Percentiles rank a stretch among this genome's conserved stretches.
phyloP scores from a whole-genome alignment of 495 filamentous ascomycete species.

The Durotheca rogersii region DNA sequence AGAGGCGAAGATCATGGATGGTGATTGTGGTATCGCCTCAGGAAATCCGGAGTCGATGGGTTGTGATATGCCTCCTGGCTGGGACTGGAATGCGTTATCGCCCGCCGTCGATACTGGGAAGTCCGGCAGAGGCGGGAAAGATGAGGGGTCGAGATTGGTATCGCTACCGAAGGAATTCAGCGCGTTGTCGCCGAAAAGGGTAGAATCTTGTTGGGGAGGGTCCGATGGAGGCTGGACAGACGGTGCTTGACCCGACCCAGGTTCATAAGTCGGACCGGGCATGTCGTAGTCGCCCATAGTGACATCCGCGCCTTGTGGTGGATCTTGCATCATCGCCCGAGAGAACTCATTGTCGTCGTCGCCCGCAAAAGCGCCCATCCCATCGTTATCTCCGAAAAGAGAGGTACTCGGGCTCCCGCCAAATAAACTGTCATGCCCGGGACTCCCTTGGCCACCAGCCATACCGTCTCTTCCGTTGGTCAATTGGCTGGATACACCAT shows the following conservation, averaged over 20 bases:
- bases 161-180: conserved; percentile 16
- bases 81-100: conserved; percentile 13
- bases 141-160: conserved; percentile 15
- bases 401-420: conserved; percentile 56
- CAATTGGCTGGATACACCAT: conserved; percentile 22
- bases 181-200: conserved; percentile 14
- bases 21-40: conserved; percentile 27
- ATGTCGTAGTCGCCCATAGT: conserved; percentile 35
- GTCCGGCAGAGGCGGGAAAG: conserved; percentile 24
- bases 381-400: conserved; percentile 59
- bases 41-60: not conserved
- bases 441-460: conserved; percentile 58
- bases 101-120: conserved; percentile 4
- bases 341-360: conserved; percentile 90
- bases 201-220: conserved; percentile 8
- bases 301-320: conserved; percentile 42
- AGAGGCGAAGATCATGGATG: conserved; percentile 34
- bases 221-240: conserved; percentile 19
- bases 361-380: conserved; percentile 62
- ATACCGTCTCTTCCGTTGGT: conserved; percentile 30
- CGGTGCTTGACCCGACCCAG: conserved; percentile 19
- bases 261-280: conserved; percentile 26
- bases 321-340: conserved; percentile 66
- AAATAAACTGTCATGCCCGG: conserved; percentile 74
- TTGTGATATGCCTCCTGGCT: conserved; percentile 4